Evolutionary conservation across 208 protist species (phyloP).

Genomic region (Leishmania guyanensis): DNA sequence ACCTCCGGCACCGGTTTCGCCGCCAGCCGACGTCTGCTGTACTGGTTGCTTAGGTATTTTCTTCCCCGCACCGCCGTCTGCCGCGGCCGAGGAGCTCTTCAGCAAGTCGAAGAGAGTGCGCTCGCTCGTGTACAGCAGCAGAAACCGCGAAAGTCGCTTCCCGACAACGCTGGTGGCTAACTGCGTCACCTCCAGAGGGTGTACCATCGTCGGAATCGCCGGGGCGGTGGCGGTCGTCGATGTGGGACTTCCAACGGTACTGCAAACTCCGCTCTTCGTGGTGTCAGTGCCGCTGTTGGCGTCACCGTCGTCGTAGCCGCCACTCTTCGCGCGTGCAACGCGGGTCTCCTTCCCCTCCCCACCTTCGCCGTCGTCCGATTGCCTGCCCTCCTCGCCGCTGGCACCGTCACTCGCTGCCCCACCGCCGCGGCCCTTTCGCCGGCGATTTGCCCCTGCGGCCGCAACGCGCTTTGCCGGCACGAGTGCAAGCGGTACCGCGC

Average conservation of each 20-base stretch:
- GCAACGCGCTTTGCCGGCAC: constrained; percentile 24
- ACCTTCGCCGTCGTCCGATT: not conserved
- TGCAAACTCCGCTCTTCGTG: constrained; percentile 5
- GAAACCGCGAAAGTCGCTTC: constrained; percentile 72
- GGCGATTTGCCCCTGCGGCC: not conserved
- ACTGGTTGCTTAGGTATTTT: not conserved
- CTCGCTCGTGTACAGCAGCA: constrained; percentile 81
- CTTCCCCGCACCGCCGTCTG: not conserved
- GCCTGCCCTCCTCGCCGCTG: not conserved
- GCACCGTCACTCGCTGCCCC: constrained; percentile 7
- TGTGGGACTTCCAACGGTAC: constrained; percentile 16
- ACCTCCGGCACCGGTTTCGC: not conserved
- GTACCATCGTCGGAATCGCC: constrained; percentile 26
- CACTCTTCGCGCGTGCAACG: not conserved
- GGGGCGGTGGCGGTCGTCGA: not conserved
- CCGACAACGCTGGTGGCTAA: constrained; percentile 40
- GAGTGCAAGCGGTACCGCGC: constrained; percentile 39
- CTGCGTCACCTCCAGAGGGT: constrained; percentile 69
- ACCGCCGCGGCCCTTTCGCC: constrained; percentile 4
- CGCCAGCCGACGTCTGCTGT: not conserved
- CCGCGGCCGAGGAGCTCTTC: constrained; percentile 19
- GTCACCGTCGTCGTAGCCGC: not conserved
- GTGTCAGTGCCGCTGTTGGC: not conserved
- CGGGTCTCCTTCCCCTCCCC: constrained; percentile 4
- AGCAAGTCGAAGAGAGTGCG: constrained; percentile 66